Evolutionary conservation across 2,329 filamentous ascomycete species (phyloP), one percentile per base, ranked within the genome.

Genomic region (Penicillium rolfsii): DNA sequence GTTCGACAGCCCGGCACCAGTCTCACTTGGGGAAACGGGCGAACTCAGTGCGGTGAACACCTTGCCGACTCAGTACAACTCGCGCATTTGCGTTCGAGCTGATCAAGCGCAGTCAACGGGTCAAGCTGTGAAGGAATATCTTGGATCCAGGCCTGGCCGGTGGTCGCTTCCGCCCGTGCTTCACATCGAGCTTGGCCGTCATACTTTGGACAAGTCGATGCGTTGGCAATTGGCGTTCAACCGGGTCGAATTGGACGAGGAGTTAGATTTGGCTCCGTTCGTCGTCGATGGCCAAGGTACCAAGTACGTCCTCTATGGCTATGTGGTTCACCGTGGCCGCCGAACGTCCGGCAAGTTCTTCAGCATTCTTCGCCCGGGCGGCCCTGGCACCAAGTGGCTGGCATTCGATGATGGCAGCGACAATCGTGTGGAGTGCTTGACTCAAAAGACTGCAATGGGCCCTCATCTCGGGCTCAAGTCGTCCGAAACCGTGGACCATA

Each of bases 291-390:
- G 64, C 1, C 68, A 77, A 28, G 76, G 70, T 8, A 76, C 75
- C 12, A 70, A 77, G 11, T 89, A 87, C 67, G 82, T 81, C 1
- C 78, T 89, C 0, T 88, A 85, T 64, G 85, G 85, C 3, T 84
- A 87, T 63, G 76, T 87, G 35, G 84, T 86, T 2, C 86, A 89
- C 67, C 82, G 82, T 61, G 85, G 85, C 28, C 81, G 81, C 46
- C 81, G 87, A 16, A 83, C 83, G 22, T 87, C 85, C 5, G 82
- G 82, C 52, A 80, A 83, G 40, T 88, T 87, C 74, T 84, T 85
- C 65, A 82, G 83, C n/a, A 82, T 87, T 36, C 72, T 89, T 52
- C 81, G 86, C 33, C 86, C 86, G 0, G 79, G 80, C 48, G 85
- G 85, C 2, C 81, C 82, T 5, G 81, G 79, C 9, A 79, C 81